These are phyloP conservation scores for Chlorella sp. DNA, from an alignment of 139 green algal species.

Conservation along the genomic window DNA sequence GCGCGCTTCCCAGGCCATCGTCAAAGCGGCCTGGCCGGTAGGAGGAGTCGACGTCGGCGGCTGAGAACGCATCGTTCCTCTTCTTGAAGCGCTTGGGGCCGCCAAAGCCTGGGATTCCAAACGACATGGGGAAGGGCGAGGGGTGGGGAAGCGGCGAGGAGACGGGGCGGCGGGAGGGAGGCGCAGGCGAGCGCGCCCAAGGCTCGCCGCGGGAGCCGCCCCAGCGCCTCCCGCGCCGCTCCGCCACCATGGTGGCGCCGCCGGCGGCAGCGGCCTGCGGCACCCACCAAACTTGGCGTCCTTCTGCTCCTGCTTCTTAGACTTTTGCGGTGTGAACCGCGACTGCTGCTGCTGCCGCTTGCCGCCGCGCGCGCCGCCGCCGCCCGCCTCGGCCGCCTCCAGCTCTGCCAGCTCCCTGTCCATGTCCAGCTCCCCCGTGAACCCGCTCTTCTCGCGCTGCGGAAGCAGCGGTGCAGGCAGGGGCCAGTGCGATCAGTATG, in stretches of 20 bases:
- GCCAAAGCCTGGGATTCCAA: slow-evolving; percentile 75
- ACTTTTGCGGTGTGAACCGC: slow-evolving; percentile 37
- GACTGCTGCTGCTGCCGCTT: slow-evolving; percentile 26
- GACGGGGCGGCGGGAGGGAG: too few relatives aligned
- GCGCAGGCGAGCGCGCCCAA: too few relatives aligned
- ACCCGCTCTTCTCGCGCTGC: slow-evolving; percentile 49
- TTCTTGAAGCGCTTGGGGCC: slow-evolving; percentile 83
- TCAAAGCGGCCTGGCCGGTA: slow-evolving; percentile 51
- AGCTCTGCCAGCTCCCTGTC: slow-evolving; percentile 63
- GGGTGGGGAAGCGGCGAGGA: too few relatives aligned
- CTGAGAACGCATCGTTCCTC: slow-evolving; percentile 87
- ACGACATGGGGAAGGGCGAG: not conserved
- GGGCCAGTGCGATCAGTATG: too few relatives aligned
- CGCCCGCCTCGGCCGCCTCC: not conserved
- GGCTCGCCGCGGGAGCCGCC: too few relatives aligned
- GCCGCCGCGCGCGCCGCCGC: slow-evolving; percentile 10
- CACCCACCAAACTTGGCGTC: slow-evolving; percentile 74
- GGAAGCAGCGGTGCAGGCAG: too few relatives aligned
- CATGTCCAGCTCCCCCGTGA: slow-evolving; percentile 76
- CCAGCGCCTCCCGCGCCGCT: too few relatives aligned
- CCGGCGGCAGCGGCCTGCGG: too few relatives aligned
- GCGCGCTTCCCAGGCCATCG: slow-evolving; percentile 12
- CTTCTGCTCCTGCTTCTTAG: slow-evolving; percentile 58
- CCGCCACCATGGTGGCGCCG: too few relatives aligned
- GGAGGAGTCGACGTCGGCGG: slow-evolving; percentile 78